These are phyloP conservation scores for Flaveria linearis DNA, from an alignment of 129 eudicot genomes.

Conservation along the genomic window DNA sequence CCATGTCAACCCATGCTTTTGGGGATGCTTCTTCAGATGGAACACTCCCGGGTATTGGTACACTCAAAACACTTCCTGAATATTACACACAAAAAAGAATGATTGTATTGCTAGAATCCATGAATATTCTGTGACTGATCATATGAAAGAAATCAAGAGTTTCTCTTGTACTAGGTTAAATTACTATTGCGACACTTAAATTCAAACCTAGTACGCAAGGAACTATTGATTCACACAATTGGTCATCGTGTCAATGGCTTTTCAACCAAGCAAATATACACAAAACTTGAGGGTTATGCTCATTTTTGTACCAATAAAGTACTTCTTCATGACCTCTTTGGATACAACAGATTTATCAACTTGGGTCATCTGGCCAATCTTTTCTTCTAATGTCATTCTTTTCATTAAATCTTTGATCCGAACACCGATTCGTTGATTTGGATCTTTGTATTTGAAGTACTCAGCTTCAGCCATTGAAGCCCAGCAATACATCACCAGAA, in stretches of 20 bases:
- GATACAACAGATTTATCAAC: conserved; percentile 25
- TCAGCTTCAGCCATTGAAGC: conserved; percentile 14
- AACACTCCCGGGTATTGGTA: conserved; percentile 41
- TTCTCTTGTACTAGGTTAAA: too few relatives aligned
- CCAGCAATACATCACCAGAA: conserved; percentile 17
- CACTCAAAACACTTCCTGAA: conserved; percentile 55
- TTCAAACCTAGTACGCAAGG: too few relatives aligned
- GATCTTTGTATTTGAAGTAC: conserved; percentile 29
- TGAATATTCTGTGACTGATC: not conserved
- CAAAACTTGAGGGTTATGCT: not conserved
- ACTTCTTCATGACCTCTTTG: conserved; percentile 30
- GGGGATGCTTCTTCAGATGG: conserved; percentile 54
- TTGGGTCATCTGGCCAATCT: conserved; percentile 35
- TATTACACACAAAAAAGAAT: not conserved
- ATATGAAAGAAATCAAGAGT: not conserved
- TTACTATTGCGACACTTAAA: too few relatives aligned
- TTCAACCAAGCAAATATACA: not conserved
- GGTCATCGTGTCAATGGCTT: too few relatives aligned
- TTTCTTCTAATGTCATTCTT: conserved; percentile 33
- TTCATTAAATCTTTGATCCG: conserved; percentile 33
- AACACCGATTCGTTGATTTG: conserved; percentile 20
- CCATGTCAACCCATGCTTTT: conserved; percentile 57
- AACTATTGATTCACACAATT: too few relatives aligned
- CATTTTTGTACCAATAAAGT: conserved; percentile 22
- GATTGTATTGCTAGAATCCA: not conserved